phyloP scores from a whole-genome alignment of 2,329 filamentous ascomycete species.

The Whalleya microplaca region DNA sequence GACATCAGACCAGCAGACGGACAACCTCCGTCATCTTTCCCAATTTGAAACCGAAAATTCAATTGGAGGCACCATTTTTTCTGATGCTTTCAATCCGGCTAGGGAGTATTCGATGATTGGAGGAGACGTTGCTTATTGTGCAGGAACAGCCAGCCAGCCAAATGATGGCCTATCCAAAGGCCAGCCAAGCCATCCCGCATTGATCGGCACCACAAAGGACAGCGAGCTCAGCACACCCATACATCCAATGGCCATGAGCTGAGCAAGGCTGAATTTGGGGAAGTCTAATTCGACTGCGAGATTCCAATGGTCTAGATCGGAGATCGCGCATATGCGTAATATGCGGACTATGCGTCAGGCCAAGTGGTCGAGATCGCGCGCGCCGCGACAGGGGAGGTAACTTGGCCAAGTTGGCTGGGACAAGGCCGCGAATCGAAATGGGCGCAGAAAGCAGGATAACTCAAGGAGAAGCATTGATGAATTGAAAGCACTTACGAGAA shows the following conservation, averaged over 20 bases:
- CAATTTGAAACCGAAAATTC: background rate
- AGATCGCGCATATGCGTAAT: slow-evolving; percentile 11
- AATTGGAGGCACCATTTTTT: background rate
- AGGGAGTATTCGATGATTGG: background rate
- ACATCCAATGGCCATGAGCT: background rate
- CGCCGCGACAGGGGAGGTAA: slow-evolving; percentile 5
- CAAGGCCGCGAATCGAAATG: background rate
- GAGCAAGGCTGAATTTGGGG: background rate
- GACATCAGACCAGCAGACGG: slow-evolving; percentile 3
- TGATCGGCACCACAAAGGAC: background rate
- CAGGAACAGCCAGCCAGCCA: background rate
- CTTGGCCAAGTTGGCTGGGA: slow-evolving; percentile 9
- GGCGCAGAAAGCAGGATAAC: background rate
- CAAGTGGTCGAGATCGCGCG: slow-evolving; percentile 13
- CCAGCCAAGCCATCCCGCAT: background rate
- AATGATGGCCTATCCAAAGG: too few relatives aligned
- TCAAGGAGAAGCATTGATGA: slow-evolving; percentile 4
- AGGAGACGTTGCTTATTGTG: background rate
- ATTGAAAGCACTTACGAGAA: slow-evolving; percentile 62
- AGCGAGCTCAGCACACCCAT: background rate
- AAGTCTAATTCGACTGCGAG: slow-evolving; percentile 4
- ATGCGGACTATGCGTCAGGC: slow-evolving; percentile 5
- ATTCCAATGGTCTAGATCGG: slow-evolving; percentile 17
- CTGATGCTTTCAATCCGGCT: background rate
- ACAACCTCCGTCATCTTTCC: slow-evolving; percentile 1